A percentile compares a stretch with the other conserved stretches of the same genome.
These are phyloP conservation scores for Grifola frondosa DNA, from an alignment of 1,284 basidiomycete genomes.

Conservation along the genomic window DNA sequence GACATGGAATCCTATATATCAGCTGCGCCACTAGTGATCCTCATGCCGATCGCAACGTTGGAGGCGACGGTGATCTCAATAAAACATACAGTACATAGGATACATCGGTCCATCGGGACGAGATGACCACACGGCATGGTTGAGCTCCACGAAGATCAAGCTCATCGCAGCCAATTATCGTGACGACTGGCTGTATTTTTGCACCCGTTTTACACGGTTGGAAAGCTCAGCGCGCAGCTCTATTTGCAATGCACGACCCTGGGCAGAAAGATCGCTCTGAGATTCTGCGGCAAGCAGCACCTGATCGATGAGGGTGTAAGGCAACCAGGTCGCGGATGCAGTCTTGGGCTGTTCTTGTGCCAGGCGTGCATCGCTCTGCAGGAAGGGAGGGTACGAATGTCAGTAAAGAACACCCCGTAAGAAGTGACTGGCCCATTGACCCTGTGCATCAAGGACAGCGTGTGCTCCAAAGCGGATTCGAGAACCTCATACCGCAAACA, in stretches of 20 bases:
- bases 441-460: slow-evolving; percentile 67
- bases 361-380: slow-evolving; percentile 58
- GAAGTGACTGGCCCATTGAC: slow-evolving; percentile 40
- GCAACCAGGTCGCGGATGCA: slow-evolving; percentile 70
- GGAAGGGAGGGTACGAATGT: slow-evolving; percentile 7
- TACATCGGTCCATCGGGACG: neutral
- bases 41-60: too few species aligned
- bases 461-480: slow-evolving; percentile 75
- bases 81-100: too few species aligned
- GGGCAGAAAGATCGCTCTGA: slow-evolving; percentile 49
- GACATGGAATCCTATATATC: too few species aligned
- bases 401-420: slow-evolving; percentile 7
- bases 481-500: slow-evolving; percentile 78
- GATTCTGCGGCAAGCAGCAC: slow-evolving; percentile 69
- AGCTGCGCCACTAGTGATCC: too few species aligned
- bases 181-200: slow-evolving; percentile 47
- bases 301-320: slow-evolving; percentile 86
- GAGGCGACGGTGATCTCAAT: too few species aligned
- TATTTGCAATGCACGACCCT: slow-evolving; percentile 39
- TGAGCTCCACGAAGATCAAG: too few species aligned
- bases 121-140: neutral
- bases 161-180: slow-evolving; percentile 14
- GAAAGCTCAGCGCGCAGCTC: slow-evolving; percentile 58
- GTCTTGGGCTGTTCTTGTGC: slow-evolving; percentile 55
- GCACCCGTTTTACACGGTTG: slow-evolving; percentile 60